Evolutionary conservation across 768 basidiomycete genomes (phyloP).

Genomic region (Rhodocollybia butyracea): DNA sequence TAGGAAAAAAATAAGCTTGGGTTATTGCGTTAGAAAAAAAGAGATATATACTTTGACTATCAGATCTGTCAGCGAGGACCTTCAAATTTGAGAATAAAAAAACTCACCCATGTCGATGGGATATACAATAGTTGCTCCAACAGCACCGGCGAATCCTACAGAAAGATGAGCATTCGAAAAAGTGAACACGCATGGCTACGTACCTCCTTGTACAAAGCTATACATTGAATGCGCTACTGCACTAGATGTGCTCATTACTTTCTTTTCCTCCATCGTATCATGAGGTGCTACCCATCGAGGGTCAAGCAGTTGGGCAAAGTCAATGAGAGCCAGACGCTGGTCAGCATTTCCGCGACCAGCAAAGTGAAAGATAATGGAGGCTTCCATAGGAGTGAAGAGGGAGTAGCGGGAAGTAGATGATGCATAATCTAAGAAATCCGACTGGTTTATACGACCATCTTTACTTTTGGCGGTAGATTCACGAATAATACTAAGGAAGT

Average conservation of each 20-base stretch:
- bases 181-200: constrained; percentile 16
- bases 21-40: constrained; percentile 1
- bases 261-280: constrained; percentile 40
- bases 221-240: constrained; percentile 70
- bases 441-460: constrained; percentile 93
- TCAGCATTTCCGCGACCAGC: constrained; percentile 73
- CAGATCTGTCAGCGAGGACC: background rate
- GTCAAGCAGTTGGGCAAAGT: constrained; percentile 92
- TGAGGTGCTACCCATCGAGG: constrained; percentile 81
- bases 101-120: constrained; percentile 88
- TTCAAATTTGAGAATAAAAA: background rate
- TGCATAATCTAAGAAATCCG: constrained; percentile 92
- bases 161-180: constrained; percentile 14
- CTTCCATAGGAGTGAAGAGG: constrained; percentile 97
- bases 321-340: constrained; percentile 76
- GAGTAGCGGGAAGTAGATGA: constrained; percentile 87
- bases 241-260: constrained; percentile 33
- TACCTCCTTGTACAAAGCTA: constrained; percentile 85
- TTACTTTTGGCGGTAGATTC: constrained; percentile 88
- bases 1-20: constrained; percentile 21
- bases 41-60: constrained; percentile 68
- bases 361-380: constrained; percentile 97
- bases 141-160: constrained; percentile 83
- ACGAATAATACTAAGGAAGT: constrained; percentile 80
- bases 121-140: constrained; percentile 97